Percentiles rank a stretch among this genome's conserved stretches.
Evolutionary conservation across 257 asterid species (phyloP).

Genomic region (Sherardia arvensis): DNA sequence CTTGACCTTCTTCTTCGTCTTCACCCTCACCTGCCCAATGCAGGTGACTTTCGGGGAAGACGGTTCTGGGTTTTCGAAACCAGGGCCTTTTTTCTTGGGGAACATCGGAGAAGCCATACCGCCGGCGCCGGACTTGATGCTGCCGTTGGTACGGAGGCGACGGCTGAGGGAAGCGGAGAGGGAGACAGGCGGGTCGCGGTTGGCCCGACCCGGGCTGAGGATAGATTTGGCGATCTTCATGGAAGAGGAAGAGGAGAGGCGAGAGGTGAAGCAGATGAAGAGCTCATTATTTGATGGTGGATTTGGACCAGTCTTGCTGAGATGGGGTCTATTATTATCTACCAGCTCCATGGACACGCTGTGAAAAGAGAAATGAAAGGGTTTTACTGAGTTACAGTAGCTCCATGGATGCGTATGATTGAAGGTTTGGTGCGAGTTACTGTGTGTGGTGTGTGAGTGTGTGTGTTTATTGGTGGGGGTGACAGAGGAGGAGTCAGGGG

Average conservation of each 20-base stretch:
- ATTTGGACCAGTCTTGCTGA: slow-evolving; percentile 32
- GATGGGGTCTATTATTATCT: slow-evolving; percentile 40
- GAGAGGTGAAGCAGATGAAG: slow-evolving; percentile 61
- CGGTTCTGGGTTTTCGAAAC: slow-evolving; percentile 78
- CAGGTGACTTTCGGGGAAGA: slow-evolving; percentile 97
- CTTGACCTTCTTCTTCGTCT: slow-evolving; percentile 66
- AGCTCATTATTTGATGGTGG: slow-evolving; percentile 35
- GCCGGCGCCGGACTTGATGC: slow-evolving; percentile 39
- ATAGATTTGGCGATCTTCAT: slow-evolving; percentile 41
- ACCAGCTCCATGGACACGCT: slow-evolving; percentile 30
- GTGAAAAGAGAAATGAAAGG: not conserved
- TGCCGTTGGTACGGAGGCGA: slow-evolving; percentile 59
- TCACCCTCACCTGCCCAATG: slow-evolving; percentile 91
- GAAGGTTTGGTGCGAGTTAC: not conserved
- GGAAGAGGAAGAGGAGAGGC: slow-evolving; percentile 40
- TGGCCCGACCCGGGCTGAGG: slow-evolving; percentile 39
- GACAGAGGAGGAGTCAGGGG: slow-evolving; percentile 9
- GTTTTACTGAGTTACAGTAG: not conserved
- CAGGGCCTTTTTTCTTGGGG: slow-evolving; percentile 55
- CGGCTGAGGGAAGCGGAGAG: slow-evolving; percentile 79
- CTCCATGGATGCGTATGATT: not conserved
- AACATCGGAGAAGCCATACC: slow-evolving; percentile 76
- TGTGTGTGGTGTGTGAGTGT: not conserved
- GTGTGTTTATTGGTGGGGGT: slow-evolving; percentile 10
- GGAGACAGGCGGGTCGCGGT: slow-evolving; percentile 50